A percentile compares a stretch with the other conserved stretches of the same genome.
phyloP scores from a whole-genome alignment of 2,329 filamentous ascomycete genomes.

The Emmonsia crescens region DNA sequence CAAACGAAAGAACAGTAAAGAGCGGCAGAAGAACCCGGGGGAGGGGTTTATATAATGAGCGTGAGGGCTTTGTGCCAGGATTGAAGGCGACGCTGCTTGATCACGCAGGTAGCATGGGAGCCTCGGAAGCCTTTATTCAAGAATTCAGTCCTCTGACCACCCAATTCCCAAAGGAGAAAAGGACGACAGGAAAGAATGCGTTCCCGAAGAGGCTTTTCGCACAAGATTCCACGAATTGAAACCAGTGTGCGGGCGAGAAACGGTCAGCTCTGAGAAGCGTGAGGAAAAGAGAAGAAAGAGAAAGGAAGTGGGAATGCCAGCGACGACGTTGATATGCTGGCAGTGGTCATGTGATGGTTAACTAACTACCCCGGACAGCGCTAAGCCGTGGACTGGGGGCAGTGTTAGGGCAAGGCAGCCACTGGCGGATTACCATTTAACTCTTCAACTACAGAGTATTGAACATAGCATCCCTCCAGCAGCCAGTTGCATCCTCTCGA shows the following conservation, averaged over 20 bases:
- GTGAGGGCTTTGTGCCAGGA: conserved; percentile 25
- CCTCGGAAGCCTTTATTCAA: conserved; percentile 43
- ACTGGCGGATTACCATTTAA: not conserved
- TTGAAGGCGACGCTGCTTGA: conserved; percentile 33
- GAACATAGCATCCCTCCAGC: not conserved
- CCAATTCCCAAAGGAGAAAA: conserved; percentile 20
- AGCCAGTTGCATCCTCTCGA: not conserved
- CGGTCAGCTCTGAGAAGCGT: conserved; percentile 36
- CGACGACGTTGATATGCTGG: conserved; percentile 31
- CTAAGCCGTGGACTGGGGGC: not conserved
- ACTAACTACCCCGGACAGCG: conserved; percentile 13
- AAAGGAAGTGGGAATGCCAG: conserved; percentile 21
- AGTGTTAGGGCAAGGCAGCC: conserved; percentile 7
- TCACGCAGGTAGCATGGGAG: conserved; percentile 46
- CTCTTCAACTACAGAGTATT: not conserved
- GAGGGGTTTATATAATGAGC: conserved; percentile 29
- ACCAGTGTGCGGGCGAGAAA: conserved; percentile 21
- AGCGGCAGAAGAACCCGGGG: conserved; percentile 24
- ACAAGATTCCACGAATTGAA: conserved; percentile 30
- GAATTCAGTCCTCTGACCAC: conserved; percentile 21
- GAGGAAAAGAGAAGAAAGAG: conserved; percentile 35
- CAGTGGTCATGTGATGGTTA: conserved; percentile 11
- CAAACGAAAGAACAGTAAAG: conserved; percentile 38
- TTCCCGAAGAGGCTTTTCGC: conserved; percentile 32
- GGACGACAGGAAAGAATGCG: conserved; percentile 14